Percentiles rank a stretch among this genome's conserved stretches.
Conservation (phyloP, 2,329 filamentous ascomycete genomes). For the Trichophyton schoenleinii region DNA sequence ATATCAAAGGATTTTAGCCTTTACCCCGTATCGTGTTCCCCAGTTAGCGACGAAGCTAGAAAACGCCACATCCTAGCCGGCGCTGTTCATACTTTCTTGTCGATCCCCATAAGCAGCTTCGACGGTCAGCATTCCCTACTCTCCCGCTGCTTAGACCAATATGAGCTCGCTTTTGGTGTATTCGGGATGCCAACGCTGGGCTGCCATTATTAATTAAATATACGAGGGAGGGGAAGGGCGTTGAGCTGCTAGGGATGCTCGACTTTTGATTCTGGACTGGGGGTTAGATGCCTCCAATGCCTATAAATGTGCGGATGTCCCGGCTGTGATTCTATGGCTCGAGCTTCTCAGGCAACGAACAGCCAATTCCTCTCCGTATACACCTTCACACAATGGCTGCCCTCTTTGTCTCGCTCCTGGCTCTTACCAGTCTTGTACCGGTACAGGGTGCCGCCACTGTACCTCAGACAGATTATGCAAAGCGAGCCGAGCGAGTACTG, state of each 20-base stretch:
- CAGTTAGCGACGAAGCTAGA: neutral
- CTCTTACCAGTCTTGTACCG: neutral
- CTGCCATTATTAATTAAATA: neutral
- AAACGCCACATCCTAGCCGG: neutral
- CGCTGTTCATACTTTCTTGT: neutral
- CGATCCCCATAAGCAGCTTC: neutral
- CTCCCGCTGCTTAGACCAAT: neutral
- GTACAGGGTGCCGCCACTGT: neutral
- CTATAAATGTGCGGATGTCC: neutral
- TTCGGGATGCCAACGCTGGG: neutral
- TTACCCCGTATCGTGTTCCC: neutral
- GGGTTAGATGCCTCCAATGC: neutral
- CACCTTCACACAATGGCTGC: neutral
- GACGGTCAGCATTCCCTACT: neutral
- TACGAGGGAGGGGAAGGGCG: neutral
- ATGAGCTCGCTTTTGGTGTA: neutral
- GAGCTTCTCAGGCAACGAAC: neutral
- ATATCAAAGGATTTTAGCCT: neutral
- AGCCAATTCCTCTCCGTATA: neutral
- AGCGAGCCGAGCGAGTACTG: conserved; percentile 16
- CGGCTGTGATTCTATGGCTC: neutral
- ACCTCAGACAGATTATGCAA: conserved; percentile 10
- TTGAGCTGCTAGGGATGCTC: neutral
- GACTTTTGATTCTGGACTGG: neutral
- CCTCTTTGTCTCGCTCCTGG: neutral